Base-by-base conservation (phyloP, 164 flowering plant genomes). In the Stephania cephalantha region DNA sequence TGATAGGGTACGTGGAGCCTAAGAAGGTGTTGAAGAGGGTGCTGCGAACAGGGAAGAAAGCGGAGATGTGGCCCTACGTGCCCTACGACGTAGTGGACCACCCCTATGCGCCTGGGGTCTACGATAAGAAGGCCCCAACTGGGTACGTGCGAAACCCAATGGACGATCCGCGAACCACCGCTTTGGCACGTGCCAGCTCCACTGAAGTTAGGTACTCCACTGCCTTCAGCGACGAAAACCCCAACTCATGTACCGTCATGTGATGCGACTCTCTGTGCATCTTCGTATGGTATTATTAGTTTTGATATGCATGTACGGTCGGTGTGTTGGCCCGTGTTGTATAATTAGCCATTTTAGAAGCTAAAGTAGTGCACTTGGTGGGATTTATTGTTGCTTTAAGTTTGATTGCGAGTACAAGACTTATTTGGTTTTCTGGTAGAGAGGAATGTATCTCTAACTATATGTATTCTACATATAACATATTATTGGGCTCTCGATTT, bases 31-130 rank as follows among this genome's bases (percentile, higher is more conserved):
- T 95, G 81, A 75, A 84, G 0, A 88, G 97, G 25, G 87, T 95
- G 46, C 78, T 77, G 71, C 85, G 89, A 8, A 95, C 98, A 35
- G 97, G 95, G 7, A 95, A 95, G 90, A 85, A 72, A 82, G 98
- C 92, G 0, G 97, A 95, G 91, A 64, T 90, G 1, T 95, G 97
- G 97, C 98, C 98, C 1, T 95, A 92, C 77, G 94, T 95, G 1
- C 97, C 98, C 0, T 95, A 95, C 79, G 91, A 88, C 55, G 85
- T 78, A 11, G 98, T 93, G 3, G 89, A 73, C 7, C 97, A 95
- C 74, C 98, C 98, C 2, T 95, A 95, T 42, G 98, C 97, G 0
- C 85, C 81, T 0, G 98, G 97, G 5, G 91, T 87, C 6, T 95
- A 95, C 73, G 98, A 95, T 73, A 90, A 84, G 85, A 95, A 90